Percentiles rank a stretch among this genome's conserved stretches.
Evolutionary conservation across 495 filamentous ascomycete genomes (phyloP).

Genomic region (Penicillium canescens): DNA sequence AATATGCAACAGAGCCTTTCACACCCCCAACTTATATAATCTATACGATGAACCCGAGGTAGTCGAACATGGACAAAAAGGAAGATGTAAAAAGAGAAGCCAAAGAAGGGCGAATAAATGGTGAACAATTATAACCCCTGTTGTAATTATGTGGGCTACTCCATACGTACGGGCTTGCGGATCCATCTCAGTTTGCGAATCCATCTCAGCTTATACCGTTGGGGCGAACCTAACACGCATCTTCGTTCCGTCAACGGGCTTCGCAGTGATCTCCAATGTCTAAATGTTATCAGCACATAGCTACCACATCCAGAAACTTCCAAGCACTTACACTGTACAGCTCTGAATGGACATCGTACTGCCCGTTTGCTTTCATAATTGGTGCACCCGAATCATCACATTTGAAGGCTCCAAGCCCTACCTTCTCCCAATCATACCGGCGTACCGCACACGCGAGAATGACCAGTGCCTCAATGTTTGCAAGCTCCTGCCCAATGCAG

Average conservation of each 20-base stretch:
- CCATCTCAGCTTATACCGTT: background rate
- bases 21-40: too few relatives aligned
- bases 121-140: too few relatives aligned
- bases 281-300: background rate
- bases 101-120: too few relatives aligned
- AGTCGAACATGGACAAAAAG: too few relatives aligned
- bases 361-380: conserved; percentile 35
- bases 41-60: too few relatives aligned
- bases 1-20: too few relatives aligned
- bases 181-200: background rate
- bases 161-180: too few relatives aligned
- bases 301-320: background rate
- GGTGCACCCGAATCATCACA: conserved; percentile 18
- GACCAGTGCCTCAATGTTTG: conserved; percentile 40
- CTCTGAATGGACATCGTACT: conserved; percentile 39
- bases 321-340: conserved; percentile 42
- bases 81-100: too few relatives aligned
- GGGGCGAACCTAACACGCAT: conserved; percentile 12
- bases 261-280: conserved; percentile 18
- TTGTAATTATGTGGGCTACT: too few relatives aligned
- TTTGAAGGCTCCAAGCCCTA: conserved; percentile 38
- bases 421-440: conserved; percentile 31
- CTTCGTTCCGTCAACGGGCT: conserved; percentile 23
- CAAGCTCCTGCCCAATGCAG: conserved; percentile 54
- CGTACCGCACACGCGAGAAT: conserved; percentile 38